phyloP scores from a whole-genome alignment of 1,139 yeast genomes.

The Taiozyma sp. region DNA sequence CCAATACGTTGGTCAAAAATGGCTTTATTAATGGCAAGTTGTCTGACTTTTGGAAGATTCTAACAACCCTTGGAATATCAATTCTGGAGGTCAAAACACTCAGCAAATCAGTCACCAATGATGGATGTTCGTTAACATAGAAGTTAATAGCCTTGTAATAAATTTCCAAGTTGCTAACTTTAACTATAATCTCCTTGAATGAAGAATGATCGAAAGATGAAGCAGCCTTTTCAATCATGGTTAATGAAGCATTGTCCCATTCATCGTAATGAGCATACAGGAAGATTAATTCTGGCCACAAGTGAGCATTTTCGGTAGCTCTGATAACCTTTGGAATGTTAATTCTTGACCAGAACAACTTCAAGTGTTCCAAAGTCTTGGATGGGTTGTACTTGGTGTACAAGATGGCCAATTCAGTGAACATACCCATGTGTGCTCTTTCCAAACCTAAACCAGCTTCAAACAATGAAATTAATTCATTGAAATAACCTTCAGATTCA shows the following conservation, averaged over 20 bases:
- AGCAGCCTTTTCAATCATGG: constrained; percentile 95
- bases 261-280: constrained; percentile 97
- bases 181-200: constrained; percentile 90
- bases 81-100: constrained; percentile 85
- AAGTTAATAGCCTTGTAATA: constrained; percentile 96
- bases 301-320: constrained; percentile 90
- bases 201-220: constrained; percentile 91
- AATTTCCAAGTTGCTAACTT: constrained; percentile 93
- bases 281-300: constrained; percentile 96
- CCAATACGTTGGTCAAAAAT: constrained; percentile 85
- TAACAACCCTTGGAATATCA: constrained; percentile 91
- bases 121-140: constrained; percentile 89
- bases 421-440: constrained; percentile 99
- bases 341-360: constrained; percentile 96
- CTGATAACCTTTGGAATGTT: constrained; percentile 95
- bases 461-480: constrained; percentile 83
- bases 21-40: constrained; percentile 95
- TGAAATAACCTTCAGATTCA: constrained; percentile 87
- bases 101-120: constrained; percentile 79
- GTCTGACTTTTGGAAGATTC: constrained; percentile 92
- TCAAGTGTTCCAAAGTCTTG: constrained; percentile 93
- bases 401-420: constrained; percentile 88
- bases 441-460: constrained; percentile 96
- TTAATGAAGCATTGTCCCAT: constrained; percentile 97
- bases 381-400: constrained; percentile 90